Evolutionary conservation across 768 basidiomycete genomes (phyloP).

Genomic region (Phanerochaete carnosa): DNA sequence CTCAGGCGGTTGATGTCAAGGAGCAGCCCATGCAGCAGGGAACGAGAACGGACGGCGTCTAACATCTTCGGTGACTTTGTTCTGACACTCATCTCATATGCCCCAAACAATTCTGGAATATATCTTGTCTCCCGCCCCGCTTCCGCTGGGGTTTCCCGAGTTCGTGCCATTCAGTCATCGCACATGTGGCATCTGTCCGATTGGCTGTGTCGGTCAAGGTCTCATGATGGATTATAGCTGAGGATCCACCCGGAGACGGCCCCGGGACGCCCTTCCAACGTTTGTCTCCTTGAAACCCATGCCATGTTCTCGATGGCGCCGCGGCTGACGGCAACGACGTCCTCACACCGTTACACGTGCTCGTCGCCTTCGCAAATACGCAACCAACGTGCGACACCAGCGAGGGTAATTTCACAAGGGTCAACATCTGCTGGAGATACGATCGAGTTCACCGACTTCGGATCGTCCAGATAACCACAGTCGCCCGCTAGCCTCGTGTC

Average conservation of each 20-base stretch:
- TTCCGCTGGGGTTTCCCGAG: background rate
- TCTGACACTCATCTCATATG: background rate
- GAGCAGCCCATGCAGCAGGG: background rate
- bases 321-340: background rate
- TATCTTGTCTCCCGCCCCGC: background rate
- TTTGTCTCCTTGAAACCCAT: background rate
- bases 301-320: background rate
- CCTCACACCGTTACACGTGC: background rate
- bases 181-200: background rate
- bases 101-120: background rate
- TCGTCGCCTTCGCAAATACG: background rate
- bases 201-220: background rate
- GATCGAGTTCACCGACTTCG: background rate
- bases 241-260: background rate
- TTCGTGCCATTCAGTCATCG: background rate
- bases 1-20: slow-evolving; percentile 4
- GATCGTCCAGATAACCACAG: slow-evolving; percentile 1
- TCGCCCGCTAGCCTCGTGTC: background rate
- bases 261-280: background rate
- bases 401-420: background rate
- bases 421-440: background rate
- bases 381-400: background rate
- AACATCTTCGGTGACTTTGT: background rate
- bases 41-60: background rate
- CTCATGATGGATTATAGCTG: background rate